These are phyloP conservation scores for Rhododendron mucronatum DNA, from an alignment of 148 eudicot species.

Conservation along the genomic window DNA sequence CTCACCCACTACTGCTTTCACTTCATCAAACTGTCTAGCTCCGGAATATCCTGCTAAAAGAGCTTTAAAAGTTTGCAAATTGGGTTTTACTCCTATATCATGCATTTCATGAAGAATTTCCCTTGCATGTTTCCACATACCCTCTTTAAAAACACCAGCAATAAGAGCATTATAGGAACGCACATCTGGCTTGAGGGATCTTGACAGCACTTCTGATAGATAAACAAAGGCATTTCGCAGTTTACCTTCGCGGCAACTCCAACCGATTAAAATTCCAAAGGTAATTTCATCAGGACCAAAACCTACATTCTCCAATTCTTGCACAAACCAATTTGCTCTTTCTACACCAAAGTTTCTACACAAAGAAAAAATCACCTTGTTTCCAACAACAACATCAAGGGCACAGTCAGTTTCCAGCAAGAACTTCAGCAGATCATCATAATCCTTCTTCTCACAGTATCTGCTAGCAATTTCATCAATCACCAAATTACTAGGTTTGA, in stretches of 20 bases:
- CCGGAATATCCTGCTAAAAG: constrained; percentile 75
- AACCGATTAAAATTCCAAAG: constrained; percentile 60
- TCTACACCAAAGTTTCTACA: constrained; percentile 45
- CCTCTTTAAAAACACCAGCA: constrained; percentile 53
- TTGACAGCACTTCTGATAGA: constrained; percentile 48
- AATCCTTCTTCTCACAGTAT: constrained; percentile 76
- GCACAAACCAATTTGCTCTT: constrained; percentile 41
- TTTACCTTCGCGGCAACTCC: constrained; percentile 52
- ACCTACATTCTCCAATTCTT: constrained; percentile 53
- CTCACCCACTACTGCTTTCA: constrained; percentile 34
- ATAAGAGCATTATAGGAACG: constrained; percentile 60
- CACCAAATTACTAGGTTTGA: constrained; percentile 39
- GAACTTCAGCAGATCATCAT: constrained; percentile 55
- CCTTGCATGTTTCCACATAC: constrained; percentile 51
- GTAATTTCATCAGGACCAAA: constrained; percentile 59
- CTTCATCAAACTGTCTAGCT: constrained; percentile 57
- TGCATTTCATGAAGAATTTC: constrained; percentile 63
- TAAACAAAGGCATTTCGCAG: constrained; percentile 50
- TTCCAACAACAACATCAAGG: constrained; percentile 46
- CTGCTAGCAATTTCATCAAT: constrained; percentile 46
- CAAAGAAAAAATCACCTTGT: constrained; percentile 46
- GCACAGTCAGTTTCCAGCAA: constrained; percentile 37
- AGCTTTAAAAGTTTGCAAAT: constrained; percentile 47
- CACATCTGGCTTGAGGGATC: constrained; percentile 49
- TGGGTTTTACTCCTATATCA: constrained; percentile 45